Conservation (phyloP, 2,329 filamentous ascomycete genomes). For the Phialophora expanda region DNA sequence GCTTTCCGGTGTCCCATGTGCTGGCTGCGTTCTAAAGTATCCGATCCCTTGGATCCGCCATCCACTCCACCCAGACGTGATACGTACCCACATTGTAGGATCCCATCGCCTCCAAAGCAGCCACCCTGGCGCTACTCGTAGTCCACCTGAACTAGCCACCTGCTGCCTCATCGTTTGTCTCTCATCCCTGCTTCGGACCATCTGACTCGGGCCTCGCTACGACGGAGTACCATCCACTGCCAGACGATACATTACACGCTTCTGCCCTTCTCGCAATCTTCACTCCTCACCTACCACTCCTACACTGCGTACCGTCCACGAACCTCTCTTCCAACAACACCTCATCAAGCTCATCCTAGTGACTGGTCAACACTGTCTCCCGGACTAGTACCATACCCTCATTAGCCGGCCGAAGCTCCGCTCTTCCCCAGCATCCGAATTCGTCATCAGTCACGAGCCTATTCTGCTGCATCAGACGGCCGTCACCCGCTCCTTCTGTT, state of each 20-base stretch:
- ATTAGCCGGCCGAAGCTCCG: slow-evolving; percentile 40
- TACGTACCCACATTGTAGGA: background rate
- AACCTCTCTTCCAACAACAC: background rate
- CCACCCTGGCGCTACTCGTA: slow-evolving; percentile 15
- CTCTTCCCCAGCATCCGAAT: slow-evolving; percentile 40
- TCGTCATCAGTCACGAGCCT: slow-evolving; percentile 35
- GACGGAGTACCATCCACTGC: slow-evolving; percentile 1
- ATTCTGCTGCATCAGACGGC: slow-evolving; percentile 21
- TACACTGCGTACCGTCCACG: background rate
- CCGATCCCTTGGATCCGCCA: slow-evolving; percentile 7
- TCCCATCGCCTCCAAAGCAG: slow-evolving; percentile 4
- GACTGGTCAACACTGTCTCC: background rate
- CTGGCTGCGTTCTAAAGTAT: background rate
- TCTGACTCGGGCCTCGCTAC: slow-evolving; percentile 19
- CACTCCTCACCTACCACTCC: background rate
- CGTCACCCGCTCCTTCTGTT: slow-evolving; percentile 15
- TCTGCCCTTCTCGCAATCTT: slow-evolving; percentile 11
- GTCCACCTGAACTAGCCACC: slow-evolving; percentile 7
- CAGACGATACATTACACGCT: slow-evolving; percentile 19
- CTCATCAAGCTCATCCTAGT: background rate
- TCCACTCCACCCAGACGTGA: background rate
- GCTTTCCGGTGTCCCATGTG: background rate
- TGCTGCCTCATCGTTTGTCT: slow-evolving; percentile 17
- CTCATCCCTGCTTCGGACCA: slow-evolving; percentile 13
- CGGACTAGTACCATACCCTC: slow-evolving; percentile 8